phyloP scores from a whole-genome alignment of 805 yeast species.

The Saccharomyces eubayanus region DNA sequence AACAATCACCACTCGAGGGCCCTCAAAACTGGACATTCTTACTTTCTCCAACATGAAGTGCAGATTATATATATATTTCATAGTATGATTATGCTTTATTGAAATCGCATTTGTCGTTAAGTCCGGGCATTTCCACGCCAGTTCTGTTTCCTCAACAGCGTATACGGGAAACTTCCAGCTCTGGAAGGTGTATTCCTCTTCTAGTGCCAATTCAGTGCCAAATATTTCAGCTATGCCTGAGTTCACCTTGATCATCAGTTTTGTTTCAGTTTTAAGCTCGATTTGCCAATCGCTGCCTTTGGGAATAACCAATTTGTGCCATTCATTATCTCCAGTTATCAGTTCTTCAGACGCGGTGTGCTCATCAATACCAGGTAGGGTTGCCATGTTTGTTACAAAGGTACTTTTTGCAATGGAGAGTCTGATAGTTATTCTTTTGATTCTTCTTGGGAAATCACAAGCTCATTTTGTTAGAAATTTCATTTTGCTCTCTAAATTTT shows the following conservation, averaged over 20 bases:
- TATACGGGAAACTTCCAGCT: constrained; percentile 49
- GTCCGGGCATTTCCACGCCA: constrained; percentile 39
- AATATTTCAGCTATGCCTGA: constrained; percentile 80
- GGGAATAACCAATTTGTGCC: constrained; percentile 13
- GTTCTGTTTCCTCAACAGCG: constrained; percentile 56
- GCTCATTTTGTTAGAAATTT: background rate
- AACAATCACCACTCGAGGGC: constrained; percentile 50
- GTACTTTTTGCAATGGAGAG: background rate
- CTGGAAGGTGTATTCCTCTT: constrained; percentile 49
- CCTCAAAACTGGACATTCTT: constrained; percentile 31
- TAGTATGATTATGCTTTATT: constrained; percentile 54
- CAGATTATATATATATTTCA: constrained; percentile 61
- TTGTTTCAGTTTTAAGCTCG: constrained; percentile 35
- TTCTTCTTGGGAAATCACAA: background rate
- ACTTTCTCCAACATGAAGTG: constrained; percentile 67
- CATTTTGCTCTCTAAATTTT: background rate
- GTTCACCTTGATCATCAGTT: constrained; percentile 31
- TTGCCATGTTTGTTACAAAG: constrained; percentile 6
- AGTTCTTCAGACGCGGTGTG: constrained; percentile 7
- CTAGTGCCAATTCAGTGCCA: constrained; percentile 84
- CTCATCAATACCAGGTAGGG: constrained; percentile 17
- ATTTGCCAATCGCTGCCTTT: constrained; percentile 28
- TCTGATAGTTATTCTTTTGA: background rate
- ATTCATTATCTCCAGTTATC: constrained; percentile 13
- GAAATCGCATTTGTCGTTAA: constrained; percentile 31